Evolutionary conservation across 805 yeast species (phyloP).

Genomic region (Yarrowia sp.): DNA sequence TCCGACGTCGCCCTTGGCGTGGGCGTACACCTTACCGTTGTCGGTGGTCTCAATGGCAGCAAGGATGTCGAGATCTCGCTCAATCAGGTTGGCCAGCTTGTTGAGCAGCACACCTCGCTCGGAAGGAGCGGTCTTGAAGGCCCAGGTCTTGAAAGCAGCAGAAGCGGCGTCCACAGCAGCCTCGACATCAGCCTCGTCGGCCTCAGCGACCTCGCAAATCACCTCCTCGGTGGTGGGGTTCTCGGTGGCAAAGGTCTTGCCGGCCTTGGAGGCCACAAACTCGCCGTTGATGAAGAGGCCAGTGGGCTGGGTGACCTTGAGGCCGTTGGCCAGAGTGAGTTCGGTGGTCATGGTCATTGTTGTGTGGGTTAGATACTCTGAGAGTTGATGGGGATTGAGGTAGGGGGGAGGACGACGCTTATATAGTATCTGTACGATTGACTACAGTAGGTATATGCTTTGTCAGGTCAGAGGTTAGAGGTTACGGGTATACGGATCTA

Average conservation of each 20-base stretch:
- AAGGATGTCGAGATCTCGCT: slow-evolving; percentile 70
- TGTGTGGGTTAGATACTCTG: background rate
- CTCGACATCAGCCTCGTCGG: slow-evolving; percentile 76
- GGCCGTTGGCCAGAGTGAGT: slow-evolving; percentile 66
- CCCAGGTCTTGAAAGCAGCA: slow-evolving; percentile 79
- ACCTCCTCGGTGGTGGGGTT: slow-evolving; percentile 57
- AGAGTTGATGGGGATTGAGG: too few relatives aligned
- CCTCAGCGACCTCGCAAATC: slow-evolving; percentile 72
- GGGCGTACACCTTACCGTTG: slow-evolving; percentile 74
- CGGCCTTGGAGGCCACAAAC: slow-evolving; percentile 65
- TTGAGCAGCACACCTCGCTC: slow-evolving; percentile 64
- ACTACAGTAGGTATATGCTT: too few relatives aligned
- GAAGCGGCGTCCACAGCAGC: slow-evolving; percentile 84
- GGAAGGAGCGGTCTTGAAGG: slow-evolving; percentile 64
- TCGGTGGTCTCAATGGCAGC: slow-evolving; percentile 87
- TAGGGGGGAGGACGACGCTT: too few relatives aligned
- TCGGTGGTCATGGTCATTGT: slow-evolving; percentile 33
- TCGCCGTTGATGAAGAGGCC: slow-evolving; percentile 89
- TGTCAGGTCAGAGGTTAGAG: too few relatives aligned
- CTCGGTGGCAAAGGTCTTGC: slow-evolving; percentile 66
- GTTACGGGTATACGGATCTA: slow-evolving; percentile 33
- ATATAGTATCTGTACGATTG: too few relatives aligned
- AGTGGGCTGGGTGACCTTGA: slow-evolving; percentile 74
- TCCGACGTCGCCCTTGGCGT: slow-evolving; percentile 57
- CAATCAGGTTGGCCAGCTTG: slow-evolving; percentile 82